Evolutionary conservation across 2,329 filamentous ascomycete species (phyloP), one percentile per base, ranked within the genome.

Genomic region (Colletotrichum caudatum): DNA sequence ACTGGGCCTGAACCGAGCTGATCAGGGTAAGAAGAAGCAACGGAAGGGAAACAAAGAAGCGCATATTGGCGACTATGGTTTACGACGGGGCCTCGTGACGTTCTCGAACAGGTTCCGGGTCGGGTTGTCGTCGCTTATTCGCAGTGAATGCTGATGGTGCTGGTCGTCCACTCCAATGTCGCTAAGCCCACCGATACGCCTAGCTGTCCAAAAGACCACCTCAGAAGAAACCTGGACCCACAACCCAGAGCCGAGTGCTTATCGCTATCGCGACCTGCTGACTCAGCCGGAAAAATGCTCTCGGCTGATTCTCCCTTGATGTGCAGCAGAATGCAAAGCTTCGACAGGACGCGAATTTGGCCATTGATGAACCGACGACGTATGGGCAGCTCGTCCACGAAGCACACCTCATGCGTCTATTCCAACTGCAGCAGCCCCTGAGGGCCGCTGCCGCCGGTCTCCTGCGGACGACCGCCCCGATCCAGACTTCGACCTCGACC

Each of bases 1-100:
- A 98, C 83, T 98, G 95, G 14, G 94, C 94, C 69, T 88, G 84
- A 5, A 87, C 90, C 20, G 89, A 82, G 73, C 89, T 83, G 71
- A 93, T 78, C 37, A 94, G 81, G 61, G 93, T 83, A 20, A 94
- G 79, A 26, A 90, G 75, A 56, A 87, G 76, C 63, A 87, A 66
- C n/a, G 78, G 73, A 46, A 81, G 60, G 39, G 73, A 66, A 64
- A 69, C 66, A 16, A 78, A 67, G 70, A 77, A 71, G 56, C 74
- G 78, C 82, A 83, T 84, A 37, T 67, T 80, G 68, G 14, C n/a
- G n/a, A 18, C 20, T 35, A 5, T 18, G 2, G 14, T 29, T 1
- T n/a, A 14, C 2, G 41, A 20, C 20, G 20, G 3, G 9, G 1
- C 26, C 26, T 37, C 14, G 18, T 37, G n/a, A n/a, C 35, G 5